Percentiles rank a stretch among this genome's conserved stretches.
Conservation (phyloP, 75 land plant species). For the Selaginella tamariscina region DNA sequence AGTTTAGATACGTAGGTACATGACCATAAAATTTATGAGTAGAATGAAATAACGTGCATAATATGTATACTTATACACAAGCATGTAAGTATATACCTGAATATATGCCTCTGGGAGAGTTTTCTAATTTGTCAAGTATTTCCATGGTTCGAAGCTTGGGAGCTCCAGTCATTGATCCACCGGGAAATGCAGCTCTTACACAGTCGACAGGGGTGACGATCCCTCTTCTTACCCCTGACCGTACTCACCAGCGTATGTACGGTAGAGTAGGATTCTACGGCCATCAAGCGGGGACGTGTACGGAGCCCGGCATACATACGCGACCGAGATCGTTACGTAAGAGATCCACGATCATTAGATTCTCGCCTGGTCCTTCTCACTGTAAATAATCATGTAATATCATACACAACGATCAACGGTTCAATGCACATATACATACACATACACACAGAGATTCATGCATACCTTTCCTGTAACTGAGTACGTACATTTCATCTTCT, state of each 20-base stretch:
- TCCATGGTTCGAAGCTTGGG: slow-evolving; percentile 95
- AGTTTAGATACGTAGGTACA: too few species aligned
- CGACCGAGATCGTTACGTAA: slow-evolving; percentile 94
- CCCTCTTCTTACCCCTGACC: slow-evolving; percentile 55
- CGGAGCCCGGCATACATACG: slow-evolving; percentile 85
- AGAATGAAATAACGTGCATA: too few species aligned
- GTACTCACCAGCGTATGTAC: slow-evolving; percentile 99
- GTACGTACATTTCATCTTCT: slow-evolving; percentile 59
- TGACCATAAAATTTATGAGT: too few species aligned
- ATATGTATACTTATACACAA: too few species aligned
- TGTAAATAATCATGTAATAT: too few species aligned
- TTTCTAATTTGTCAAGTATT: slow-evolving; percentile 71
- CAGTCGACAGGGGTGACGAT: slow-evolving; percentile 55
- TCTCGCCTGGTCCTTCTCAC: slow-evolving; percentile 98
- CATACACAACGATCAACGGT: slow-evolving; percentile 6
- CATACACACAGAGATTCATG: neutral
- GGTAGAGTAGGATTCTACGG: slow-evolving; percentile 87
- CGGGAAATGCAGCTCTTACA: slow-evolving; percentile 90
- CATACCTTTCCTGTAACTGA: slow-evolving; percentile 68
- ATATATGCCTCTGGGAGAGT: slow-evolving; percentile 68
- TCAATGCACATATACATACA: too few species aligned
- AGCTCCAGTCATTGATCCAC: slow-evolving; percentile 99
- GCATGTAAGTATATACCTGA: too few species aligned
- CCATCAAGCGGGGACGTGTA: slow-evolving; percentile 93
- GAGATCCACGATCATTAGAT: slow-evolving; percentile 96